Base-by-base conservation (phyloP, 208 protist genomes). In the Leptomonas pyrrhocoris region DNA sequence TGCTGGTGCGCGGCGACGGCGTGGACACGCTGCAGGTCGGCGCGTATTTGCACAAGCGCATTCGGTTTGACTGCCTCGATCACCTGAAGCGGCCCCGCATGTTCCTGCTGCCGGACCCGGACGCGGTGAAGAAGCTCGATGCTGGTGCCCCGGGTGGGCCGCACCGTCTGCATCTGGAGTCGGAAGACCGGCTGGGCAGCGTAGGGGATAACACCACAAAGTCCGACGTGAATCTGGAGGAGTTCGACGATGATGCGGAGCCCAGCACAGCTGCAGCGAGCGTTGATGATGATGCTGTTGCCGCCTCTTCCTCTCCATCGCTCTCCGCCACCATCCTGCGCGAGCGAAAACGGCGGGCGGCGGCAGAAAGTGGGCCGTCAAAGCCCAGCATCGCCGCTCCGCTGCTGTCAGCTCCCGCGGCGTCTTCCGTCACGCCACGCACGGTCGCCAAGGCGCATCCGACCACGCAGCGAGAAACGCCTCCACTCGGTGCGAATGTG, bases 11-110 rank as follows among this genome's bases (percentile, higher is more conserved):
- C 45, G 83, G 72, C 8, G 55, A 69, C 11, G 74, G 67, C 21
- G 73, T 89, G 64, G 83, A 92, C 64, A 64, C 63, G 28, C 71
- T 89, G 68, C 84, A 86, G 56, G 70, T 83, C 31, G 90, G 90
- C 51, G 68, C 68, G 54, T 61, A 84, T 51, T 62, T 95, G 25
- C 36, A 77, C 38, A 53, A 76, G 55, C 45, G 81, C 40, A 66
- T 90, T 11, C 34, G 48, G 25, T 86, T 90, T 46, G 59, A 77
- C 28, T 55, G 45, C 0, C 57, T 88, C 30, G 89, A 94, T 45
- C 68, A 92, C 31, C 79, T 90, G 40, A 77, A 83, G 15, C 83
- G 89, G 13, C 71, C 84, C 57, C 78, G 71, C 25, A 78, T 91
- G 61, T 27, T 53, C 16, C 77, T 83, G 55, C 45, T 72, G 51